Percentiles rank a stretch among this genome's conserved stretches.
These are phyloP conservation scores for Collybia sp. DNA, from an alignment of 768 basidiomycete species.

Conservation along the genomic window DNA sequence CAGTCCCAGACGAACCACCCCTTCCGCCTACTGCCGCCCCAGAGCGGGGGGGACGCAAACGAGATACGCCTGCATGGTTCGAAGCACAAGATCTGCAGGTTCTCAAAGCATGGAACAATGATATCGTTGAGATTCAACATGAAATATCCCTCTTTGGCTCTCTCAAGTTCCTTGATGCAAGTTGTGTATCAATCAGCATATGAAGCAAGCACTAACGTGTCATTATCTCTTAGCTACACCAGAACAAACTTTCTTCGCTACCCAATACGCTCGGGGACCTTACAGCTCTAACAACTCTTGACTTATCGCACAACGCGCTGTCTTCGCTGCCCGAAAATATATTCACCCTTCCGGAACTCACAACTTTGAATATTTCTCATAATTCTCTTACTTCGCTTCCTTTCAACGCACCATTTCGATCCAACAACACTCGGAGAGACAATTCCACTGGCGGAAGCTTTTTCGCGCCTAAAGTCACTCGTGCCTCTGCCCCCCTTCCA, in stretches of 20 bases:
- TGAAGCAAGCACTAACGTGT: constrained; percentile 5
- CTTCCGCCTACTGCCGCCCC: constrained; percentile 33
- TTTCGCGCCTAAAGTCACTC: constrained; percentile 57
- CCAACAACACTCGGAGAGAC: constrained; percentile 16
- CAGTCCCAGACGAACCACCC: constrained; percentile 57
- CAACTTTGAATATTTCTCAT: constrained; percentile 65
- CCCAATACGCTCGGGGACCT: constrained; percentile 69
- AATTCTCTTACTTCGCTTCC: constrained; percentile 60
- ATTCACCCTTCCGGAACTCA: constrained; percentile 65
- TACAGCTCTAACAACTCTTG: constrained; percentile 57
- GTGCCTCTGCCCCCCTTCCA: constrained; percentile 63
- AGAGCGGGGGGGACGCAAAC: constrained; percentile 33
- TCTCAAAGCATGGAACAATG: constrained; percentile 78
- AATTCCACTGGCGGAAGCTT: constrained; percentile 44
- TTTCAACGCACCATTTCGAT: constrained; percentile 55
- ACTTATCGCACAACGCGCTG: constrained; percentile 72
- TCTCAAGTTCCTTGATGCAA: constrained; percentile 73
- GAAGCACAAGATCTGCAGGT: constrained; percentile 76
- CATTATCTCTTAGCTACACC: constrained; percentile 55
- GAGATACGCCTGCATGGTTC: constrained; percentile 64
- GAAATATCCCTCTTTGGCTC: constrained; percentile 85
- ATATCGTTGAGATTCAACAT: constrained; percentile 72
- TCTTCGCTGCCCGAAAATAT: constrained; percentile 57
- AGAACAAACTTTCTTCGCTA: constrained; percentile 59
- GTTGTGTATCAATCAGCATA: constrained; percentile 18